A percentile compares a stretch with the other conserved stretches of the same genome.
Evolutionary conservation across 2,329 filamentous ascomycete genomes (phyloP).

Genomic region (Drechslera avenae): DNA sequence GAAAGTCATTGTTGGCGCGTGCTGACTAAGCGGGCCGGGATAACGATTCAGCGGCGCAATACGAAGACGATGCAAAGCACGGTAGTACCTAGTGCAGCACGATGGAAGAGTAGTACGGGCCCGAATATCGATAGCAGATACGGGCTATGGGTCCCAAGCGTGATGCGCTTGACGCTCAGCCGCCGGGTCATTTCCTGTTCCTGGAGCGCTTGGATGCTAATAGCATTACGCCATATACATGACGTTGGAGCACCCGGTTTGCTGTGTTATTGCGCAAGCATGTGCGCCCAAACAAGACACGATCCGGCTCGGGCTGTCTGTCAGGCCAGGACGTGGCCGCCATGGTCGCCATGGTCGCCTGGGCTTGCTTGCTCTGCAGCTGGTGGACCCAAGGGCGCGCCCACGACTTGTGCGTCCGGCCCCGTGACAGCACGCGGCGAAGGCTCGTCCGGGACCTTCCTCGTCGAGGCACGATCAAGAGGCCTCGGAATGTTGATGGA

Average conservation of each 20-base stretch:
- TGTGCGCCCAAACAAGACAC: slow-evolving; percentile 5
- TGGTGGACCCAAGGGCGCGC: not conserved
- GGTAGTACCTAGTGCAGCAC: too few relatives aligned
- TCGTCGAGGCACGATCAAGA: not conserved
- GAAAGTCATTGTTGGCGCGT: slow-evolving; percentile 5
- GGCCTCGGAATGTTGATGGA: not conserved
- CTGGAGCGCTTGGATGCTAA: slow-evolving; percentile 20
- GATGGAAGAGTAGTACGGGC: not conserved
- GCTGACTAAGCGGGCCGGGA: slow-evolving; percentile 20
- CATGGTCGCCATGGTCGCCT: not conserved
- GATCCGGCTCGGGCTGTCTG: slow-evolving; percentile 12
- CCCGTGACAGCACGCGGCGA: slow-evolving; percentile 12
- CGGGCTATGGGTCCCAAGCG: too few relatives aligned
- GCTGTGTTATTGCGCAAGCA: slow-evolving; percentile 14
- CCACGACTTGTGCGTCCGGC: slow-evolving; percentile 5
- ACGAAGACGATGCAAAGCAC: not conserved
- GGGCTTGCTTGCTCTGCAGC: not conserved
- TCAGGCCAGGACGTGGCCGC: not conserved
- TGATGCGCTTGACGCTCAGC: not conserved
- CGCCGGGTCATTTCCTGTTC: slow-evolving; percentile 29
- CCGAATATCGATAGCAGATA: too few relatives aligned
- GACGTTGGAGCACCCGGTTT: slow-evolving; percentile 1
- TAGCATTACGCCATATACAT: slow-evolving; percentile 19
- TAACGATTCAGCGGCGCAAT: slow-evolving; percentile 8
- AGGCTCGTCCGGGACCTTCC: slow-evolving; percentile 9